Evolutionary conservation across 371 early-diverging fungal species (phyloP).

Genomic region (Batkoa obscura): DNA sequence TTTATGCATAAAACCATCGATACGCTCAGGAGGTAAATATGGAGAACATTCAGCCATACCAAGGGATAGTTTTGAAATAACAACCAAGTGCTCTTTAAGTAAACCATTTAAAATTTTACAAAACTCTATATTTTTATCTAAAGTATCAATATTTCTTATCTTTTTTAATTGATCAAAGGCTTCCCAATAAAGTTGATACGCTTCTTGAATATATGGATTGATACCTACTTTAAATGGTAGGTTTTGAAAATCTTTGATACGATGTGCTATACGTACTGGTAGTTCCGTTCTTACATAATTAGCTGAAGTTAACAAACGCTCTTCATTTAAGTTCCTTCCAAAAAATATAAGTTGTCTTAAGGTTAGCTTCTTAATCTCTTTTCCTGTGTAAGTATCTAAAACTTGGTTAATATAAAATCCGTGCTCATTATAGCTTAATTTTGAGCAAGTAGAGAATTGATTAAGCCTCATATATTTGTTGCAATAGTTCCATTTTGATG

Average conservation of each 20-base stretch:
- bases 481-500: too few relatives aligned
- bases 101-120: slow-evolving; percentile 45
- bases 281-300: slow-evolving; percentile 82
- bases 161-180: slow-evolving; percentile 67
- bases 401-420: slow-evolving; percentile 79
- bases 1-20: slow-evolving; percentile 73
- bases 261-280: slow-evolving; percentile 76
- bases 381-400: slow-evolving; percentile 62
- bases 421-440: too few relatives aligned
- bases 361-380: slow-evolving; percentile 62
- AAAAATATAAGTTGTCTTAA: slow-evolving; percentile 82
- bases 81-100: slow-evolving; percentile 55
- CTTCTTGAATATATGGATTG: slow-evolving; percentile 70
- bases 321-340: slow-evolving; percentile 66
- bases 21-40: slow-evolving; percentile 25
- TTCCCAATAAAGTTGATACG: slow-evolving; percentile 79
- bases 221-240: slow-evolving; percentile 84
- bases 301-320: slow-evolving; percentile 61
- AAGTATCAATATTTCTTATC: slow-evolving; percentile 36
- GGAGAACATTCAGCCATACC: slow-evolving; percentile 62
- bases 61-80: slow-evolving; percentile 67
- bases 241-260: slow-evolving; percentile 71
- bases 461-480: too few relatives aligned
- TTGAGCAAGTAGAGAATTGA: too few relatives aligned
- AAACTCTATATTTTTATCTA: slow-evolving; percentile 53